Conservation (phyloP, 2,329 filamentous ascomycete genomes). For the Aspergillus brasiliensis region DNA sequence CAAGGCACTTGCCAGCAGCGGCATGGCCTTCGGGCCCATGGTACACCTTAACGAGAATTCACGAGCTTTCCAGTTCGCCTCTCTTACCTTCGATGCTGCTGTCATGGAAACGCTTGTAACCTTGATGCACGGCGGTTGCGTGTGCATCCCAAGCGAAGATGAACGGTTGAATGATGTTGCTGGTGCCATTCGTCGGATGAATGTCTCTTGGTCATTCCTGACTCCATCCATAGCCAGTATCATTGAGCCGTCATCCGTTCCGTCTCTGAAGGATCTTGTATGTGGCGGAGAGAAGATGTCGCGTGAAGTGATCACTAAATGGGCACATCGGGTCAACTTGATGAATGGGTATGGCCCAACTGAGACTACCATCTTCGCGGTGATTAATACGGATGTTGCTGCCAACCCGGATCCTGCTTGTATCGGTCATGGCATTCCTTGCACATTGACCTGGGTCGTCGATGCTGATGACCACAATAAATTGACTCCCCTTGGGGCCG, state of each 20-base stretch:
- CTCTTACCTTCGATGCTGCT: constrained; percentile 50
- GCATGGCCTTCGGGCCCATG: constrained; percentile 32
- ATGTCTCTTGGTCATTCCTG: constrained; percentile 50
- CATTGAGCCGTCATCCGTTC: constrained; percentile 43
- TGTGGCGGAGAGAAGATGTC: constrained; percentile 65
- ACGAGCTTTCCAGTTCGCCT: constrained; percentile 48
- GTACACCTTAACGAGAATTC: constrained; percentile 27
- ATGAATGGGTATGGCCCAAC: constrained; percentile 44
- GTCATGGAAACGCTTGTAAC: constrained; percentile 44
- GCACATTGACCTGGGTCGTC: constrained; percentile 35
- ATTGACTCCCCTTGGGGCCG: constrained; percentile 40
- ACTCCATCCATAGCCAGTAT: constrained; percentile 50
- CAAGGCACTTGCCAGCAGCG: constrained; percentile 34
- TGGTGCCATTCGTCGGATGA: constrained; percentile 51
- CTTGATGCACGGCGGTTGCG: constrained; percentile 47
- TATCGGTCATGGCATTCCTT: constrained; percentile 26
- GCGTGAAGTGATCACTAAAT: constrained; percentile 67
- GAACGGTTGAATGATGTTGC: constrained; percentile 52
- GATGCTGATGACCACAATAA: constrained; percentile 33
- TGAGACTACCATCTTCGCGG: constrained; percentile 38
- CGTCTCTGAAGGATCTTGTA: constrained; percentile 45
- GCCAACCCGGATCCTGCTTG: constrained; percentile 22
- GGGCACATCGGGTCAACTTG: constrained; percentile 55
- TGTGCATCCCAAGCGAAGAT: constrained; percentile 51
- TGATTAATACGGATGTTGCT: constrained; percentile 32